A percentile compares a stretch with the other conserved stretches of the same genome.
Conservation (phyloP, 805 yeast genomes). For the Ogataea siamensis region DNA sequence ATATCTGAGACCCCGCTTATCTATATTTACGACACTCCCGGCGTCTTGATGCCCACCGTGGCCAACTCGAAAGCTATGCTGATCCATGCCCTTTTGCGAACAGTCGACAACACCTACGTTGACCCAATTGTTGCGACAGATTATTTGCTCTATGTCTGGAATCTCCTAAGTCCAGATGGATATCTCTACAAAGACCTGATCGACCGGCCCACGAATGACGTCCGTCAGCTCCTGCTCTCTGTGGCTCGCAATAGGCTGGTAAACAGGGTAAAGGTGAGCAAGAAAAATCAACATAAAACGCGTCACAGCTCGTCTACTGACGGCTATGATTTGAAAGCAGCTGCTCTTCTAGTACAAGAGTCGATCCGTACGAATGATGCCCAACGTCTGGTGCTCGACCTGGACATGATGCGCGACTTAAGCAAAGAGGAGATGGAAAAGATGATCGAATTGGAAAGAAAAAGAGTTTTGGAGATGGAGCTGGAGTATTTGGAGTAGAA, state of each 20-base stretch:
- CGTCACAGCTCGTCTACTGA: neutral
- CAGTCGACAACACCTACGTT: constrained; percentile 63
- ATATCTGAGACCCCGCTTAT: constrained; percentile 61
- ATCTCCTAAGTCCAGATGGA: constrained; percentile 54
- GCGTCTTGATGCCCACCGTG: constrained; percentile 80
- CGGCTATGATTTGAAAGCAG: constrained; percentile 36
- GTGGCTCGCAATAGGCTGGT: constrained; percentile 42
- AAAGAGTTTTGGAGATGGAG: constrained; percentile 13
- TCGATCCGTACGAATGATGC: constrained; percentile 58
- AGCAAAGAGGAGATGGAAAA: constrained; percentile 8
- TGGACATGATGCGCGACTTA: constrained; percentile 10
- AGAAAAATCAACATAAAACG: neutral
- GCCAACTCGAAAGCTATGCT: constrained; percentile 68
- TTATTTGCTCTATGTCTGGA: constrained; percentile 71
- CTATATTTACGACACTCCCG: constrained; percentile 85
- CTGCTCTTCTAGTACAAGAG: constrained; percentile 63
- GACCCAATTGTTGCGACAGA: constrained; percentile 89
- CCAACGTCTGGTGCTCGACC: constrained; percentile 34
- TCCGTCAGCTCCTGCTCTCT: constrained; percentile 51
- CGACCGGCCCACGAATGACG: constrained; percentile 67
- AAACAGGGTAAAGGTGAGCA: constrained; percentile 8
- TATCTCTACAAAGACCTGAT: constrained; percentile 44
- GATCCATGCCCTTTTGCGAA: constrained; percentile 68
- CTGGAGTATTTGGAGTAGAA: neutral
- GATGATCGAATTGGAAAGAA: constrained; percentile 13